Base-by-base conservation (phyloP, 352 stramenopile species). In the Globisporangium barbulae region DNA sequence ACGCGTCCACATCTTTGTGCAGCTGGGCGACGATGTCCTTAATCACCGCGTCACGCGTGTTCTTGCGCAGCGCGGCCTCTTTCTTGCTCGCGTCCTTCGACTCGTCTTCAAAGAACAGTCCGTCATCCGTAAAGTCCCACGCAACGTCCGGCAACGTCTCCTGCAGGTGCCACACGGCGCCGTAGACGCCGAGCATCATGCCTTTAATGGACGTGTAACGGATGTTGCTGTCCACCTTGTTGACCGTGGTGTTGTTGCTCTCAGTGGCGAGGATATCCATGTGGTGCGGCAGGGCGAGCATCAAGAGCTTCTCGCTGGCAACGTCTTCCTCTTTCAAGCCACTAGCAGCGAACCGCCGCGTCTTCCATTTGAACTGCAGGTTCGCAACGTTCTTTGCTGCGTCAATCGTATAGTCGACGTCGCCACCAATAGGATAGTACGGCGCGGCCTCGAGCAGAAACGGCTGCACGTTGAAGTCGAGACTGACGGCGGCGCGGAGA, bases 251-350 rank as follows among this genome's bases (percentile, higher is more conserved):
- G 6, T 59, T 61, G 4, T 35, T 60, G 7, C 39, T 44, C 13
- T 75, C 62, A 5, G 71, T 55, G 41, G 74, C 57, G 50, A 86
- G 74, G 48, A 76, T 73, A 13, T 92, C 80, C 41, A 81, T 72
- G 65, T 96, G 87, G 41, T 96, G 87, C 5, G 85, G 80, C 39
- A 93, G 58, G 21, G 82, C 74, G 15, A 93, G 61, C 87, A 94
- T 93, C 53, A 93, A 60, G 22, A 93, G 64, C 60, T 85, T 74
- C n/a, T 61, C 68, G 0, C 5, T 42, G 21, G 52, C 48, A 21
- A 13, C 25, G 73, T 48, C 41, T 0, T 17, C 17, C 15, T 67
- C 10, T 63, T 47, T 3, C 64, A 42, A 8, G 63, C 68, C 21
- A 67, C 58, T 21, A n/a, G 59, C 45, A 5, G 65, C 56, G 55